Evolutionary conservation across 768 basidiomycete genomes (phyloP).

Genomic region (Amanita fuliginea): DNA sequence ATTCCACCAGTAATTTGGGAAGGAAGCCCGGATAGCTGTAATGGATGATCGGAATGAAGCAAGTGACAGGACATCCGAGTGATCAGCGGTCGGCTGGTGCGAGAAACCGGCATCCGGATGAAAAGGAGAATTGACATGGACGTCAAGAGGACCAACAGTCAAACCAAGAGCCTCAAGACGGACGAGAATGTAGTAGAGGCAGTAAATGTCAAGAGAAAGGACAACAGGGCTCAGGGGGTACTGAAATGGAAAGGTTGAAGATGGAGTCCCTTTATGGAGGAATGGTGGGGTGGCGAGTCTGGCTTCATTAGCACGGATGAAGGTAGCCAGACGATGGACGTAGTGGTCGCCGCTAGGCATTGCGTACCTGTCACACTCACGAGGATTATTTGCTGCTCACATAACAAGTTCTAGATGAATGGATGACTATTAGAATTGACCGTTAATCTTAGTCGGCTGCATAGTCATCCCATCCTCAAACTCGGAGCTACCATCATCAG

Average conservation of each 20-base stretch:
- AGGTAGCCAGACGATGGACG: slow-evolving; percentile 55
- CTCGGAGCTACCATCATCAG: slow-evolving; percentile 36
- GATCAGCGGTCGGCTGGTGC: slow-evolving; percentile 42
- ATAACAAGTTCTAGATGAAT: slow-evolving; percentile 26
- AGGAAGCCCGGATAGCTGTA: slow-evolving; percentile 61
- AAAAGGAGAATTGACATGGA: slow-evolving; percentile 59
- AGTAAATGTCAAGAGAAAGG: slow-evolving; percentile 67
- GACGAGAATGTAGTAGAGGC: slow-evolving; percentile 81
- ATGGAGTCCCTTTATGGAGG: slow-evolving; percentile 20
- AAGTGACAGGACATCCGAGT: slow-evolving; percentile 64
- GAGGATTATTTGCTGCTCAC: too few relatives aligned
- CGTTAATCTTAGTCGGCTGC: slow-evolving; percentile 23
- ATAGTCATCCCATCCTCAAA: slow-evolving; percentile 39
- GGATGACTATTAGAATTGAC: slow-evolving; percentile 57
- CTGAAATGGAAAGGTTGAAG: slow-evolving; percentile 29
- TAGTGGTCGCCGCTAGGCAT: slow-evolving; percentile 61
- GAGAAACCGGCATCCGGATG: slow-evolving; percentile 70
- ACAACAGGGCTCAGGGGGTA: slow-evolving; percentile 44
- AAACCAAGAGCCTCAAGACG: slow-evolving; percentile 76
- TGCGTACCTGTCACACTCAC: too few relatives aligned
- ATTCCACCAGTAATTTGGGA: slow-evolving; percentile 68
- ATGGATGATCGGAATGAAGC: slow-evolving; percentile 68
- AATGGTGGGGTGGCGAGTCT: slow-evolving; percentile 47
- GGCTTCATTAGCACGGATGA: slow-evolving; percentile 63
- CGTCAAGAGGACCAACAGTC: slow-evolving; percentile 71